A percentile compares a stretch with the other conserved stretches of the same genome.
Evolutionary conservation across 305 asterid species (phyloP).

Genomic region (Coffea humblotiana): DNA sequence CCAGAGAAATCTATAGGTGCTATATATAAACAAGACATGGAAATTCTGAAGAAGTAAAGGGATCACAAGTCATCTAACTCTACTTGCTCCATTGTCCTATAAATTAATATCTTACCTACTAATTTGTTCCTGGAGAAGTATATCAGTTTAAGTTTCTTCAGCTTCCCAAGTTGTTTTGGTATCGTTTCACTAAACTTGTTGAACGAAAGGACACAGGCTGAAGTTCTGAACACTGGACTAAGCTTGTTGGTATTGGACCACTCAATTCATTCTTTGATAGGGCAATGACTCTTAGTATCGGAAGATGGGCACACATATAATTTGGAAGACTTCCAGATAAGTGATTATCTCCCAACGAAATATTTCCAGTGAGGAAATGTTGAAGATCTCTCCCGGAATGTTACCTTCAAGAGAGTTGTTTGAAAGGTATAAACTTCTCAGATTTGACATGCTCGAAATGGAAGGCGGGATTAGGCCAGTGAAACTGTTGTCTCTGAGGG

Average conservation of each 20-base stretch:
- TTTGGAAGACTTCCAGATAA: neutral
- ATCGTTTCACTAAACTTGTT: neutral
- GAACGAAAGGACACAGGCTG: neutral
- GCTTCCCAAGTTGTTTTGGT: constrained; percentile 14
- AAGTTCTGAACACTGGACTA: constrained; percentile 3
- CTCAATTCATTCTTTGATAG: neutral
- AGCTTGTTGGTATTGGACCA: neutral
- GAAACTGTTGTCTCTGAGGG: constrained; percentile 27
- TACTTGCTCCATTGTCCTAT: no score
- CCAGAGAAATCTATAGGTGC: no score
- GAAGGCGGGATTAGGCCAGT: constrained; percentile 23
- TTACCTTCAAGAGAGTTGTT: neutral
- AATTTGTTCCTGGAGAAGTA: neutral
- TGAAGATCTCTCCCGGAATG: neutral
- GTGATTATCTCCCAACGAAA: neutral
- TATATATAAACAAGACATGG: no score
- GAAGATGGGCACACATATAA: no score
- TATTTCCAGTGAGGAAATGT: neutral
- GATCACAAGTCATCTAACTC: no score
- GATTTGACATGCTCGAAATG: constrained; percentile 20
- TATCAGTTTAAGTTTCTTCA: neutral
- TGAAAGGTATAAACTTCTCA: no score
- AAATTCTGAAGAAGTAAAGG: no score
- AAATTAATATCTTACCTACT: neutral
- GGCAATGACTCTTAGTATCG: neutral